These are phyloP conservation scores for Didymella exigua DNA, from an alignment of 2,329 filamentous ascomycete genomes.

Conservation along the genomic window DNA sequence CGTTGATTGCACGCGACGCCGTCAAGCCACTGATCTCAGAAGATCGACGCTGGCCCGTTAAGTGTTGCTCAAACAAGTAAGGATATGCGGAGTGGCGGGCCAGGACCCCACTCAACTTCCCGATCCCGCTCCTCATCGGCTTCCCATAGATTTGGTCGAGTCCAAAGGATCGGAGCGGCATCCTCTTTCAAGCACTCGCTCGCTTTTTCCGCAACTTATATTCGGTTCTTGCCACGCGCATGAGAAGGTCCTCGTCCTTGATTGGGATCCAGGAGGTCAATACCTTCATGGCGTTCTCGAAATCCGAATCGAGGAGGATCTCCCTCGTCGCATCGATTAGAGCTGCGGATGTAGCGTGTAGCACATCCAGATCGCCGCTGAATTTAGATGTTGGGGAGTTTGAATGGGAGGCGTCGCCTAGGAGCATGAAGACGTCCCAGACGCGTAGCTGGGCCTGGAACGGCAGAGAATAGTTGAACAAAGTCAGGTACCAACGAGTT, in stretches of 20 bases:
- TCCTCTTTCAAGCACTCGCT: conserved; percentile 37
- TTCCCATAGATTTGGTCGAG: conserved; percentile 16
- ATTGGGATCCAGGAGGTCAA: conserved; percentile 93
- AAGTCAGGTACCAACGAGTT: conserved; percentile 93
- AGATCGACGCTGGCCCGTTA: conserved; percentile 34
- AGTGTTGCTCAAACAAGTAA: conserved; percentile 35
- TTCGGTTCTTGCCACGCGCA: conserved; percentile 86
- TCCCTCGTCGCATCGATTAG: conserved; percentile 89
- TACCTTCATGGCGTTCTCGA: conserved; percentile 97
- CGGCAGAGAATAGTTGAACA: conserved; percentile 96
- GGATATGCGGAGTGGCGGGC: conserved; percentile 17
- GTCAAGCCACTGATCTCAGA: conserved; percentile 44
- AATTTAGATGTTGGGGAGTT: conserved; percentile 42
- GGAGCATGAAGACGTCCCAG: conserved; percentile 97
- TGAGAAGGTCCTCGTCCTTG: conserved; percentile 89
- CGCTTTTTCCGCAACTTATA: conserved; percentile 72
- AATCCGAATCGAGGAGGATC: conserved; percentile 88
- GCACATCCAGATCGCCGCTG: conserved; percentile 75
- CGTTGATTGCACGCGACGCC: conserved; percentile 39
- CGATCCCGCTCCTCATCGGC: conserved; percentile 23
- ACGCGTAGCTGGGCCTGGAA: conserved; percentile 93
- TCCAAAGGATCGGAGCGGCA: conserved; percentile 15
- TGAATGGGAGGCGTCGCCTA: conserved; percentile 72
- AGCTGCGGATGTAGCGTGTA: conserved; percentile 88
- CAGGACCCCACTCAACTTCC: conserved; percentile 16